Conservation (phyloP, 106 monocot genomes). For the Apostasia ramifera region DNA sequence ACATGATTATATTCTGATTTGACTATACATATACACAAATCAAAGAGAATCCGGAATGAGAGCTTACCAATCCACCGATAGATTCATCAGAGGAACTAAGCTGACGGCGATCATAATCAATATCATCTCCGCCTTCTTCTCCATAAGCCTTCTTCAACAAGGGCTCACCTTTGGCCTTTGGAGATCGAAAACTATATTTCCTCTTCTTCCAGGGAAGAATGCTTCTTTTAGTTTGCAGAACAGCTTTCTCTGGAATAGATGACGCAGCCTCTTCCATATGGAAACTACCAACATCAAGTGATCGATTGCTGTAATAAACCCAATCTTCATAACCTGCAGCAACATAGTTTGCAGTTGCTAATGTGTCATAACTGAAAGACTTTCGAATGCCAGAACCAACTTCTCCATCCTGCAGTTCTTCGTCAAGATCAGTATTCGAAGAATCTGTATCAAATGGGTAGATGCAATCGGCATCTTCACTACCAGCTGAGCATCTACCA, state of each 20-base stretch:
- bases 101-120: constrained; percentile 68
- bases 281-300: constrained; percentile 32
- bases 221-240: constrained; percentile 32
- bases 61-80: constrained; percentile 24
- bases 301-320: constrained; percentile 41
- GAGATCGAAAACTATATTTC: constrained; percentile 18
- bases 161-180: constrained; percentile 59
- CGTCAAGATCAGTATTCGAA: constrained; percentile 36
- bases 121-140: constrained; percentile 82
- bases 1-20: neutral
- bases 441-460: constrained; percentile 65
- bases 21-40: neutral
- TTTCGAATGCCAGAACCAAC: constrained; percentile 46
- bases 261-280: constrained; percentile 15
- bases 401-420: constrained; percentile 32
- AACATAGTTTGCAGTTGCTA: constrained; percentile 46
- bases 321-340: constrained; percentile 20
- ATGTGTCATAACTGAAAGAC: constrained; percentile 80
- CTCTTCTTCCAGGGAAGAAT: constrained; percentile 66
- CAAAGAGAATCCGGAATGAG: neutral
- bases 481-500: constrained; percentile 40
- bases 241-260: constrained; percentile 19
- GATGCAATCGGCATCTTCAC: constrained; percentile 43
- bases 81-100: constrained; percentile 79
- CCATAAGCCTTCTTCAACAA: constrained; percentile 62